These are phyloP conservation scores for Pestalotiopsis sp. DNA, from an alignment of 2,329 filamentous ascomycete species.

Conservation along the genomic window DNA sequence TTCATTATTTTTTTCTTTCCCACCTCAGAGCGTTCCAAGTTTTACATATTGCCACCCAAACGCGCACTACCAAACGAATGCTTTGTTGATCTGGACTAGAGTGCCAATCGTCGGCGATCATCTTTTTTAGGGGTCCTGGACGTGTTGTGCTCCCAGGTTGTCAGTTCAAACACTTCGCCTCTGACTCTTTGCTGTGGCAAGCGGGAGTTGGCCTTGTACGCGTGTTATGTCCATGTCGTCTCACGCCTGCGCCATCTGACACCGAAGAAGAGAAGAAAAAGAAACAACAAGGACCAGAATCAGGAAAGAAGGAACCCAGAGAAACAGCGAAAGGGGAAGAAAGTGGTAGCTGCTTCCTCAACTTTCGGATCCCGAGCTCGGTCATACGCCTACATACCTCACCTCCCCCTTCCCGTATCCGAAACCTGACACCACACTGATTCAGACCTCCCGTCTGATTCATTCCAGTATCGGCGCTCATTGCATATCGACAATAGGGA, in stretches of 20 bases:
- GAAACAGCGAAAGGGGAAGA: neutral
- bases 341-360: constrained; percentile 1
- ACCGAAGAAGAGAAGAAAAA: neutral
- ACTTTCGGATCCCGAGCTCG: neutral
- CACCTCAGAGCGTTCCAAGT: constrained; percentile 1
- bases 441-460: neutral
- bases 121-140: constrained; percentile 8
- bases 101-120: constrained; percentile 1
- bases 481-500: neutral
- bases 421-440: constrained; percentile 7
- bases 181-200: constrained; percentile 3
- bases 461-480: neutral
- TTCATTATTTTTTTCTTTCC: constrained; percentile 5
- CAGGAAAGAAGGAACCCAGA: neutral
- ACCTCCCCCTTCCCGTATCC: neutral
- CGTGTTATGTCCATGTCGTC: constrained; percentile 4
- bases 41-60: constrained; percentile 7
- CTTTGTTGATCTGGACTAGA: neutral
- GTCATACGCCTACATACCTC: neutral
- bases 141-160: neutral
- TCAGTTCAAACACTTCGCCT: neutral
- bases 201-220: neutral
- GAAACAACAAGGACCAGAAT: neutral
- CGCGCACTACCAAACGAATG: neutral
- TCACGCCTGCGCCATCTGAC: neutral